Conservation (phyloP, 192 early-diverging fungal species). For the Coemansia sp. region DNA sequence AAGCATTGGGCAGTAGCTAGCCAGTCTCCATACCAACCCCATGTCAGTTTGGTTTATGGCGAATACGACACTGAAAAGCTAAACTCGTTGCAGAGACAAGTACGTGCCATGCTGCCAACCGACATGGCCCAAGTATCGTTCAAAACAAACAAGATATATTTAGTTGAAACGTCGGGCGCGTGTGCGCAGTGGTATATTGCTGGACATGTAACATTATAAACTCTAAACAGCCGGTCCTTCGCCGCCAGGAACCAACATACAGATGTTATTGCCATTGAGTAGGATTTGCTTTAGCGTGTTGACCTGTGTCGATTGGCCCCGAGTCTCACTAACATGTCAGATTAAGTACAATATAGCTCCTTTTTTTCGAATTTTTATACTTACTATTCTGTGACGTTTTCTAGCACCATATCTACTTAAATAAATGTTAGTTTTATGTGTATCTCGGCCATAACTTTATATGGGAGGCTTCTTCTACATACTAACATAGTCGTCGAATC, state of each 20-base stretch:
- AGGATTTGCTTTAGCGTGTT: conserved; percentile 86
- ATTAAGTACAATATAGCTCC: neutral
- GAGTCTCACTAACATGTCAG: conserved; percentile 62
- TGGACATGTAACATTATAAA: conserved; percentile 20
- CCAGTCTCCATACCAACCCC: conserved; percentile 22
- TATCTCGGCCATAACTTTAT: neutral
- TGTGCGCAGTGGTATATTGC: conserved; percentile 30
- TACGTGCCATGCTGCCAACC: conserved; percentile 12
- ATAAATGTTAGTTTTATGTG: neutral
- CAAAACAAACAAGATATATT: conserved; percentile 16
- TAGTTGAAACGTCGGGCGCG: conserved; percentile 27
- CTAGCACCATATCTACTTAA: conserved; percentile 82
- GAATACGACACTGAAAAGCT: conserved; percentile 6
- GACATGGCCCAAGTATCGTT: conserved; percentile 22
- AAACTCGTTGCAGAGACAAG: conserved; percentile 1
- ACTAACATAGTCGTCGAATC: conserved; percentile 98
- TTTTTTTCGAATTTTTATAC: conserved; percentile 28
- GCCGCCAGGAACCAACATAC: conserved; percentile 72
- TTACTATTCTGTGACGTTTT: conserved; percentile 85
- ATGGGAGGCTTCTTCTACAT: conserved; percentile 23
- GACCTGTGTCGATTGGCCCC: conserved; percentile 65
- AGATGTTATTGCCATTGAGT: conserved; percentile 96
- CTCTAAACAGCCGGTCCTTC: conserved; percentile 10
- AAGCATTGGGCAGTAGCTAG: conserved; percentile 20
- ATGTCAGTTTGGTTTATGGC: conserved; percentile 41